A percentile compares a stretch with the other conserved stretches of the same genome.
Conservation (phyloP, 345 rosid genomes). For the Arabis hirsuta region DNA sequence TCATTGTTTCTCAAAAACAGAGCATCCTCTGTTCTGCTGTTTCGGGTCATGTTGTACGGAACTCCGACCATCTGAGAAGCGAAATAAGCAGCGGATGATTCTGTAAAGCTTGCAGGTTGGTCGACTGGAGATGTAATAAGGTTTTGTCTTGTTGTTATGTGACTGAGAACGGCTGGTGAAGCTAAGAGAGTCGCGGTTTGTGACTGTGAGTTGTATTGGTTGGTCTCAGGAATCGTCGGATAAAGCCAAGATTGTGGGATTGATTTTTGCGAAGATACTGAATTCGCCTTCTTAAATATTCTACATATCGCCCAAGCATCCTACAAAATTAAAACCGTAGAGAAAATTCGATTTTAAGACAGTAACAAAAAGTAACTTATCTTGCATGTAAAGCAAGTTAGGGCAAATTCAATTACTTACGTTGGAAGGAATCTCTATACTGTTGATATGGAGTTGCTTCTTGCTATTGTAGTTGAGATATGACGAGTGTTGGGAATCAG, state of each 20-base stretch:
- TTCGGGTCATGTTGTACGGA: conserved; percentile 22
- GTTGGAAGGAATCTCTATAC: conserved; percentile 62
- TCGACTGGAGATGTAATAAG: conserved; percentile 15
- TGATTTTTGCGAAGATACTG: conserved; percentile 71
- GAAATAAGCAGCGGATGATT: conserved; percentile 26
- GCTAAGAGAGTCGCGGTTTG: conserved; percentile 29
- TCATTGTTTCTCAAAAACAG: conserved; percentile 22
- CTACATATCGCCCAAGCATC: conserved; percentile 98
- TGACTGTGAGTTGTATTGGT: conserved; percentile 33
- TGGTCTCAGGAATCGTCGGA: conserved; percentile 16
- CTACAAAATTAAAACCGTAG: conserved; percentile 41
- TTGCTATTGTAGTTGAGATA: conserved; percentile 26
- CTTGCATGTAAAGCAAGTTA: conserved; percentile 18
- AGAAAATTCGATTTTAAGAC: too few relatives aligned
- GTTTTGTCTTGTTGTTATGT: conserved; percentile 31
- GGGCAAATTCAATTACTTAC: conserved; percentile 45
- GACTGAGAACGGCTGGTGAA: conserved; percentile 28
- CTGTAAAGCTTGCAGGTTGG: conserved; percentile 17
- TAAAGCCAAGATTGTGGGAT: conserved; percentile 59
- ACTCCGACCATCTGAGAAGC: conserved; percentile 42
- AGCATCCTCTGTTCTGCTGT: conserved; percentile 31
- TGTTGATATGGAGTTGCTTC: conserved; percentile 33
- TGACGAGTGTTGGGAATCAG: conserved; percentile 49
- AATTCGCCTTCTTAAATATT: conserved; percentile 86
- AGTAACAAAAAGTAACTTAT: not conserved